Evolutionary conservation across 169 alveolate genomes (phyloP).

Genomic region (Babesia sp.): DNA sequence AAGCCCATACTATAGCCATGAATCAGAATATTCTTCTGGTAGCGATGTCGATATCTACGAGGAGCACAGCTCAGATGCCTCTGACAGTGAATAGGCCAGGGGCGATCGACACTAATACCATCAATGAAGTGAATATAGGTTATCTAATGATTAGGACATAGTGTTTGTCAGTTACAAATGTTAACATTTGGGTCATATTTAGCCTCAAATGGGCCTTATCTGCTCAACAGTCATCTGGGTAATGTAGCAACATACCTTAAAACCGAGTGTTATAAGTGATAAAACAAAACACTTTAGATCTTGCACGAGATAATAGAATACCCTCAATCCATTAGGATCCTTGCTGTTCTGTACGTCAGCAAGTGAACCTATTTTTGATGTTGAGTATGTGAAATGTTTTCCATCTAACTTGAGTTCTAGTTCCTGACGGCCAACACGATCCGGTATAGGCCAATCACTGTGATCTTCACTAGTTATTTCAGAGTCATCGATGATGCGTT

Average conservation of each 20-base stretch:
- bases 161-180: no score
- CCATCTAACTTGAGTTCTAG: constrained; percentile 90
- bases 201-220: constrained; percentile 58
- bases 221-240: neutral
- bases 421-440: constrained; percentile 95
- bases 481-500: constrained; percentile 86
- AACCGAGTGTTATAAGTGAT: constrained; percentile 90
- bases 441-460: constrained; percentile 94
- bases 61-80: no score
- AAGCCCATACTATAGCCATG: no score
- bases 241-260: constrained; percentile 77
- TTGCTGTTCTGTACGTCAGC: constrained; percentile 88
- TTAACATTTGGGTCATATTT: no score
- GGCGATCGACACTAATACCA: neutral
- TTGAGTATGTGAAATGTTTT: constrained; percentile 77
- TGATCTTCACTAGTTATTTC: constrained; percentile 91
- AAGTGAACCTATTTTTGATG: constrained; percentile 92
- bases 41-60: no score
- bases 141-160: no score
- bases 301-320: constrained; percentile 91
- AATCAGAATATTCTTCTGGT: no score
- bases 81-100: neutral
- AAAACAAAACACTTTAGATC: constrained; percentile 93
- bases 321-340: constrained; percentile 93
- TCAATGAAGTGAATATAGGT: neutral